A percentile compares a stretch with the other conserved stretches of the same genome.
These are phyloP conservation scores for Dryas alaskensis DNA, from an alignment of 306 rosid species.

Conservation along the genomic window DNA sequence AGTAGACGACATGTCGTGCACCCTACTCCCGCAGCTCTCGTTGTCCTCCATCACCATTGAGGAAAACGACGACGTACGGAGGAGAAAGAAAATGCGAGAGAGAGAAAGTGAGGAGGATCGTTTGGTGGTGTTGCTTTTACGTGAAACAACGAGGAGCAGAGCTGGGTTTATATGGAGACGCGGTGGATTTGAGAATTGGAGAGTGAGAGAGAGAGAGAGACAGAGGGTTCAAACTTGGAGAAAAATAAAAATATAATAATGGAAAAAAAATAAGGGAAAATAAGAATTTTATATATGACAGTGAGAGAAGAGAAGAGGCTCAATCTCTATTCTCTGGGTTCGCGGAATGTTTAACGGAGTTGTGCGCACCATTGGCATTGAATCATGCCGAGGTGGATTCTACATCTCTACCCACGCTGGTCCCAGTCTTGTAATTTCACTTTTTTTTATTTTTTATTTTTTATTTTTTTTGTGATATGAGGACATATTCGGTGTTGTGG, in stretches of 20 bases:
- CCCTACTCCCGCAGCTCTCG: conserved; percentile 71
- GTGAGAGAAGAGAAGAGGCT: background rate
- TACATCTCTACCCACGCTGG: conserved; percentile 13
- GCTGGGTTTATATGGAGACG: conserved; percentile 20
- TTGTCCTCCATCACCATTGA: conserved; percentile 64
- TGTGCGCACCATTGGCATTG: conserved; percentile 25
- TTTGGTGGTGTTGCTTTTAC: conserved; percentile 1
- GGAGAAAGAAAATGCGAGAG: background rate
- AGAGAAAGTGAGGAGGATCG: conserved; percentile 13
- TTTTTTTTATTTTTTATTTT: background rate
- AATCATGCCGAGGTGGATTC: conserved; percentile 38
- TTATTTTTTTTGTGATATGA: background rate
- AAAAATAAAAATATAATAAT: background rate
- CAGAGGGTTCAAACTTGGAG: background rate
- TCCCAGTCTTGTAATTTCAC: conserved; percentile 4
- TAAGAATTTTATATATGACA: background rate
- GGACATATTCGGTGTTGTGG: background rate
- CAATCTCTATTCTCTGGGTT: background rate
- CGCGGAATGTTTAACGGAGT: conserved; percentile 21
- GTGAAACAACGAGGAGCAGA: conserved; percentile 18
- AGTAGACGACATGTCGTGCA: conserved; percentile 36
- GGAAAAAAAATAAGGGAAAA: background rate
- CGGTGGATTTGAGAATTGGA: conserved; percentile 24
- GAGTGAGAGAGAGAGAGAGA: background rate
- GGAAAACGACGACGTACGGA: background rate